A percentile compares a stretch with the other conserved stretches of the same genome.
Conservation (phyloP, 805 yeast species). For the Yarrowia sp. region DNA sequence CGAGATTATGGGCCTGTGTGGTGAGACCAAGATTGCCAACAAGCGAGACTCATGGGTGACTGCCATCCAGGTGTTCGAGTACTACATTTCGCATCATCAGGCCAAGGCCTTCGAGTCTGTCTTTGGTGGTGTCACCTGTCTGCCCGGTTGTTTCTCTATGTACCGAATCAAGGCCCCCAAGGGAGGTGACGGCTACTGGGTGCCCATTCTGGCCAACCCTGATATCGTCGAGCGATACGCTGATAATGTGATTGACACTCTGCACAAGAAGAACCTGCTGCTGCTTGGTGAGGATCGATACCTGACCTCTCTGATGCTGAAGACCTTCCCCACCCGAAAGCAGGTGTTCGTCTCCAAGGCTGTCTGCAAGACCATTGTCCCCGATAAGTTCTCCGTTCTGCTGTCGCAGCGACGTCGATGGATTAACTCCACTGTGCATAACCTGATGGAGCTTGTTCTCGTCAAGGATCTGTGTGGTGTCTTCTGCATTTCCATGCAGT, state of each 20-base stretch:
- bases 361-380: conserved; percentile 87
- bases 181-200: conserved; percentile 78
- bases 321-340: conserved; percentile 84
- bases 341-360: conserved; percentile 89
- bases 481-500: conserved; percentile 94
- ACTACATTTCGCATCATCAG: conserved; percentile 91
- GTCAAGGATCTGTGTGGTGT: conserved; percentile 92
- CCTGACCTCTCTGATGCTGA: conserved; percentile 79
- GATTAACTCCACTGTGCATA: conserved; percentile 95
- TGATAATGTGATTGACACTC: conserved; percentile 77
- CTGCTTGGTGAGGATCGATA: conserved; percentile 90
- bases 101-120: conserved; percentile 91
- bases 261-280: conserved; percentile 82
- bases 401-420: conserved; percentile 94
- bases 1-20: conserved; percentile 86
- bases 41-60: conserved; percentile 86
- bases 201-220: conserved; percentile 88
- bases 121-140: conserved; percentile 91
- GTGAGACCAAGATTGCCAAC: conserved; percentile 89
- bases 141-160: conserved; percentile 95
- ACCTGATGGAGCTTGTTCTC: conserved; percentile 80
- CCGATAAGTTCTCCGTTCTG: conserved; percentile 71
- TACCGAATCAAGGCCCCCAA: conserved; percentile 90
- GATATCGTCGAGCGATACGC: conserved; percentile 90
- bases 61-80: conserved; percentile 90